Conservation (phyloP, 2,329 filamentous ascomycete species). For the Anisogramma anomala region DNA sequence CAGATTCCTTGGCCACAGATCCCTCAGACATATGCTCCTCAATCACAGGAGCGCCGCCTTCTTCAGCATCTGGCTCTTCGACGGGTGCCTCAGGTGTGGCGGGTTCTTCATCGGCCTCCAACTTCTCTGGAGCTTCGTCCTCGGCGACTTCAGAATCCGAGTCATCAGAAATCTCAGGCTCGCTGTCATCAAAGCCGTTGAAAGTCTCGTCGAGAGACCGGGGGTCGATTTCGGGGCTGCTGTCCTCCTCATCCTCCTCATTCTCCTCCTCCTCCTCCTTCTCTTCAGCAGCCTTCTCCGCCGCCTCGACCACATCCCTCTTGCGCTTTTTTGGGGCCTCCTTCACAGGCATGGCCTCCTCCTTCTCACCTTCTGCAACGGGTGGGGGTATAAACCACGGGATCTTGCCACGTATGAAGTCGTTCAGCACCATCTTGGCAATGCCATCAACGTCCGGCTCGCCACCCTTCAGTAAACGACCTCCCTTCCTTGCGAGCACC, state of each 20-base stretch:
- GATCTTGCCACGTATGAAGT: conserved; percentile 89
- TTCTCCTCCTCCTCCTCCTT: conserved; percentile 18
- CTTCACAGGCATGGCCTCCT: conserved; percentile 57
- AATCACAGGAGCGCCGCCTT: conserved; percentile 3
- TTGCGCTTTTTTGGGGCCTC: conserved; percentile 81
- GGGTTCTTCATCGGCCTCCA: conserved; percentile 18
- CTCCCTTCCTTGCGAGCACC: conserved; percentile 73
- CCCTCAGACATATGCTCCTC: background rate
- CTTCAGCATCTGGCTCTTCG: conserved; percentile 2
- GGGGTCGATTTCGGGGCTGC: conserved; percentile 13
- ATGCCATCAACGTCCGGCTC: conserved; percentile 91
- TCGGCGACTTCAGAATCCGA: conserved; percentile 11
- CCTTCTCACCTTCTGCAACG: conserved; percentile 39
- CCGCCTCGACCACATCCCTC: conserved; percentile 37
- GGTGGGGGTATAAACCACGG: conserved; percentile 91
- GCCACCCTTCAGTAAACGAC: conserved; percentile 78
- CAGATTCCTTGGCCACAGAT: background rate
- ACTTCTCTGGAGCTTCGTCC: conserved; percentile 25
- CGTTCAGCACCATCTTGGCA: conserved; percentile 92
- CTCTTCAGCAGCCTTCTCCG: conserved; percentile 15
- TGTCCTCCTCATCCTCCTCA: conserved; percentile 21
- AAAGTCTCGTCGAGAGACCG: conserved; percentile 28
- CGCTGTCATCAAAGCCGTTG: conserved; percentile 36
- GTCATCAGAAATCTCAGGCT: conserved; percentile 20
- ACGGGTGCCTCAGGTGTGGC: conserved; percentile 23